Evolutionary conservation across 805 yeast genomes (phyloP).

Genomic region (Kodamaea neixiangensis): DNA sequence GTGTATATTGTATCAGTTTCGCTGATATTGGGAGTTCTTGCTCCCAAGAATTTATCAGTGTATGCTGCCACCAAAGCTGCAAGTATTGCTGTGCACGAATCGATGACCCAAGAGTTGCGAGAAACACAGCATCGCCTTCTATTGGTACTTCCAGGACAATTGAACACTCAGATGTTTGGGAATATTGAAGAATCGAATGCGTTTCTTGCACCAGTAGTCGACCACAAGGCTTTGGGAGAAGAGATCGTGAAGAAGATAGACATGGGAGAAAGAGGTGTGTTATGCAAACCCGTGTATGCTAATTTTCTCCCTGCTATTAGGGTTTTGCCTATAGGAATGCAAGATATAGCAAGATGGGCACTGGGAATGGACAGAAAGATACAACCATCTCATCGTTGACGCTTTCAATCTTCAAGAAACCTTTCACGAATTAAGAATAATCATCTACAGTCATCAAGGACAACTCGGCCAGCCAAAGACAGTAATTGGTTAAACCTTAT

Average conservation of each 20-base stretch:
- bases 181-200: slow-evolving; percentile 43
- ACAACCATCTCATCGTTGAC: not conserved
- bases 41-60: slow-evolving; percentile 48
- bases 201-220: slow-evolving; percentile 52
- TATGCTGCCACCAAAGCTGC: slow-evolving; percentile 56
- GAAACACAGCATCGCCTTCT: slow-evolving; percentile 27
- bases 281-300: slow-evolving; percentile 50
- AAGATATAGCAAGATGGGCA: slow-evolving; percentile 34
- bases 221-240: slow-evolving; percentile 37
- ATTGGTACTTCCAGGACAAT: slow-evolving; percentile 53
- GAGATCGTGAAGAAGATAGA: slow-evolving; percentile 33
- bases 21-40: slow-evolving; percentile 50
- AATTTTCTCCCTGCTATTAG: slow-evolving; percentile 45
- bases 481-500: too few species aligned
- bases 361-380: slow-evolving; percentile 42
- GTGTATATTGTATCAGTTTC: slow-evolving; percentile 45
- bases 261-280: slow-evolving; percentile 42
- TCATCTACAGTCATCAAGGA: too few species aligned
- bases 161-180: slow-evolving; percentile 48
- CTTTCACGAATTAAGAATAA: not conserved
- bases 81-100: slow-evolving; percentile 44
- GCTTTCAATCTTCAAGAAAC: too few species aligned
- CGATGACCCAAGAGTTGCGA: slow-evolving; percentile 41
- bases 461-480: too few species aligned
- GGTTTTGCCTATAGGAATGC: slow-evolving; percentile 42